These are phyloP conservation scores for Alternaria brassicicola DNA, from an alignment of 2,329 filamentous ascomycete species.

Conservation along the genomic window DNA sequence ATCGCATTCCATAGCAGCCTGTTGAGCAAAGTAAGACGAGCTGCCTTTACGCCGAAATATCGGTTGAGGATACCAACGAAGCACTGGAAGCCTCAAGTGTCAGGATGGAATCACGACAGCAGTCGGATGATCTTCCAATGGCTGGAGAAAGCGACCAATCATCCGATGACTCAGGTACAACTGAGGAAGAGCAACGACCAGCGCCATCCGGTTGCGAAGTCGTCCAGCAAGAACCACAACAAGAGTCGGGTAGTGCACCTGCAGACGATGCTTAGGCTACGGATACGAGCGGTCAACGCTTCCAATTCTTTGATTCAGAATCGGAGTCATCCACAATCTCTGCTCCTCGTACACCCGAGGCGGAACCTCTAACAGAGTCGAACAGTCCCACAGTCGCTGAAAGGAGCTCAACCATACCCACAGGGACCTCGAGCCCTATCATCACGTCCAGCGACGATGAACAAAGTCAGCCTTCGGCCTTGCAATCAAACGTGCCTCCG, in stretches of 20 bases:
- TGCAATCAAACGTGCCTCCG: rapidly evolving
- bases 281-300: neutral
- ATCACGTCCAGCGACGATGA: neutral
- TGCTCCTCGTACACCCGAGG: rapidly evolving
- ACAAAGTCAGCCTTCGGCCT: neutral
- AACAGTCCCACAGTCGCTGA: neutral
- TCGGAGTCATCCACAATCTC: neutral
- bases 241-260: neutral
- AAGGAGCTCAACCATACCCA: neutral
- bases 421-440: too few relatives aligned
- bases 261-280: neutral
- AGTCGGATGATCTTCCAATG: neutral
- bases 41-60: rapidly evolving
- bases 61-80: rapidly evolving
- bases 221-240: neutral
- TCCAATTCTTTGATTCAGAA: too few relatives aligned
- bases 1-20: neutral
- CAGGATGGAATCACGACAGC: neutral
- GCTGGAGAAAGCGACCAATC: neutral
- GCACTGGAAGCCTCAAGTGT: neutral
- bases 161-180: neutral
- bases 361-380: neutral
- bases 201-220: neutral
- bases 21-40: neutral
- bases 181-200: neutral